Conservation (phyloP, 331 rosid species). For the Stylosanthes scabra region DNA sequence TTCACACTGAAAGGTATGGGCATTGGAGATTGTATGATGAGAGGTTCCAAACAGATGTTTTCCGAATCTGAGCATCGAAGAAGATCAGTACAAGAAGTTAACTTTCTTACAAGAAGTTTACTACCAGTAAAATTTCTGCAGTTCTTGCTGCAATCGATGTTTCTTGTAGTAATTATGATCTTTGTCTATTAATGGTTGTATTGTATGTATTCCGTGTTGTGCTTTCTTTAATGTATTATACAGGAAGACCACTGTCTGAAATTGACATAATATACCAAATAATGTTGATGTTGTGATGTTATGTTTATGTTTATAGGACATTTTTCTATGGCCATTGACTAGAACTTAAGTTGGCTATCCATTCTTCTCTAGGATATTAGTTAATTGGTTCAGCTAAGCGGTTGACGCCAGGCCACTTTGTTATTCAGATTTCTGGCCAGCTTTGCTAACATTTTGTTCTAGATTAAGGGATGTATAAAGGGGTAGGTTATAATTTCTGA, state of each 20-base stretch:
- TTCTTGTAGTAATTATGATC: slow-evolving; percentile 34
- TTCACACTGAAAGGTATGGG: slow-evolving; percentile 74
- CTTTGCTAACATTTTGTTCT: neutral
- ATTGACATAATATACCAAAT: slow-evolving; percentile 22
- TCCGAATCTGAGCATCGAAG: slow-evolving; percentile 59
- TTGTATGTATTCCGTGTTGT: slow-evolving; percentile 29
- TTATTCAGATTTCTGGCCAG: too few relatives aligned
- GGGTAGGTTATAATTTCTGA: neutral
- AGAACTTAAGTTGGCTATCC: neutral
- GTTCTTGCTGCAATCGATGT: slow-evolving; percentile 22
- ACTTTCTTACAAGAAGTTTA: too few relatives aligned
- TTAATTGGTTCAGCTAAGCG: too few relatives aligned
- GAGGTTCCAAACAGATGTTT: slow-evolving; percentile 89
- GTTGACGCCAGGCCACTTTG: too few relatives aligned
- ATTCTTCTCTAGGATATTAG: slow-evolving; percentile 1
- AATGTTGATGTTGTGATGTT: too few relatives aligned
- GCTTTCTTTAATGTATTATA: slow-evolving; percentile 19
- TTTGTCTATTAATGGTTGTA: slow-evolving; percentile 25
- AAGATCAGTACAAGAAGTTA: slow-evolving; percentile 27
- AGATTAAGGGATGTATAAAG: neutral
- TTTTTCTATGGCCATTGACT: too few relatives aligned
- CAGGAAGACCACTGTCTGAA: slow-evolving; percentile 22
- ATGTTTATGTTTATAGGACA: too few relatives aligned
- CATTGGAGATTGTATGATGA: slow-evolving; percentile 88
- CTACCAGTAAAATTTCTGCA: slow-evolving; percentile 2